These are phyloP conservation scores for Astrothelium subdiscretum DNA, from an alignment of 495 filamentous ascomycete species.

Conservation along the genomic window DNA sequence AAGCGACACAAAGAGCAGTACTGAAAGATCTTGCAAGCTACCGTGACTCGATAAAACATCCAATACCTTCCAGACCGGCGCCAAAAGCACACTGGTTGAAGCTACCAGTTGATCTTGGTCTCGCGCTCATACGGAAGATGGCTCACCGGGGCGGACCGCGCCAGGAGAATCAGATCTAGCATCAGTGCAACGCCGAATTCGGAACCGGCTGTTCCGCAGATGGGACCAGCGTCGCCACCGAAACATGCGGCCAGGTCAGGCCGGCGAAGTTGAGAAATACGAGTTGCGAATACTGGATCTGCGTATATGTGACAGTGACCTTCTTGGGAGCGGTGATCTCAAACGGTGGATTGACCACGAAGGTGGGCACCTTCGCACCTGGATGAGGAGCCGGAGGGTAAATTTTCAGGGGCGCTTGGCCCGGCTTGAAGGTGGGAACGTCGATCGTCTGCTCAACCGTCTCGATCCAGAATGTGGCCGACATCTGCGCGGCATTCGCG, in stretches of 20 bases:
- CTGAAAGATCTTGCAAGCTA: too few relatives aligned
- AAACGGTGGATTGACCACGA: conserved; percentile 12
- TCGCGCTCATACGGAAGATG: too few relatives aligned
- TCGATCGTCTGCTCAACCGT: conserved; percentile 17
- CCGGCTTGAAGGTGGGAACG: conserved; percentile 8
- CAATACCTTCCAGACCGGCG: too few relatives aligned
- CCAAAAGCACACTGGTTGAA: too few relatives aligned
- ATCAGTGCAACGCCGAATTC: background rate
- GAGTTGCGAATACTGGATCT: conserved; percentile 27
- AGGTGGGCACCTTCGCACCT: conserved; percentile 13
- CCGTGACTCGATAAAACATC: too few relatives aligned
- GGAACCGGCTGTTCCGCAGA: background rate
- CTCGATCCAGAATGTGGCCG: conserved; percentile 24
- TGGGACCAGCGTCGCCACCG: conserved; percentile 22
- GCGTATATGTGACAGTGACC: conserved; percentile 12
- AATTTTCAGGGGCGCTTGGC: conserved; percentile 8
- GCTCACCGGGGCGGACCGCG: too few relatives aligned
- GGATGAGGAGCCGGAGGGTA: background rate
- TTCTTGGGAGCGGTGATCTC: conserved; percentile 14
- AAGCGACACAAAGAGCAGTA: too few relatives aligned
- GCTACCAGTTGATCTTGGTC: too few relatives aligned
- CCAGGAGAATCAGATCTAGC: background rate
- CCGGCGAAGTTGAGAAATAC: conserved; percentile 24
- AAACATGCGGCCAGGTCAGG: conserved; percentile 25
- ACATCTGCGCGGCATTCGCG: conserved; percentile 17